These are phyloP conservation scores for Melampsora americana DNA, from an alignment of 1,284 basidiomycete genomes.

Conservation along the genomic window DNA sequence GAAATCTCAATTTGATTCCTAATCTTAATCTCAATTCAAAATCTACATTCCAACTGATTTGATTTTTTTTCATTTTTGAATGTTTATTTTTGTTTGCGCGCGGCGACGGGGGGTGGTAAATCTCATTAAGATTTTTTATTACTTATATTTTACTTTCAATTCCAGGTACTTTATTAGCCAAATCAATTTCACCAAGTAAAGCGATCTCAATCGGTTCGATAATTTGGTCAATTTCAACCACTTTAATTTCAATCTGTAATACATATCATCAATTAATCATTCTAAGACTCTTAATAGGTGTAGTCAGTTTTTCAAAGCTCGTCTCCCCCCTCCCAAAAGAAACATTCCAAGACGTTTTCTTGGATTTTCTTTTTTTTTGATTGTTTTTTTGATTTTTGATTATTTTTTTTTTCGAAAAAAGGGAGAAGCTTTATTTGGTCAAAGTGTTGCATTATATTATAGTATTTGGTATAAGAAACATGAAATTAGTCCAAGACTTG, in stretches of 20 bases:
- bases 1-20: no score
- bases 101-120: no score
- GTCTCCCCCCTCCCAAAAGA: no score
- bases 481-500: slow-evolving; percentile 65
- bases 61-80: no score
- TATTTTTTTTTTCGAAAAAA: no score
- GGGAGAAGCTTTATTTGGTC: slow-evolving; percentile 67
- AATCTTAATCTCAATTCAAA: no score
- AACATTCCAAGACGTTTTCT: no score
- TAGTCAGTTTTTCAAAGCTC: neutral
- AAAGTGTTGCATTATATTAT: slow-evolving; percentile 69
- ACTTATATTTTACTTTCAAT: neutral
- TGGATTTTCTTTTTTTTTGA: no score
- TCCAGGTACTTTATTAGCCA: neutral
- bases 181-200: neutral
- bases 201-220: neutral
- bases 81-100: no score
- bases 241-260: neutral
- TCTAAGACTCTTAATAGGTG: neutral
- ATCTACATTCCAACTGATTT: no score
- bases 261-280: neutral
- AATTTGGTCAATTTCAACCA: neutral
- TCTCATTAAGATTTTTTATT: neutral
- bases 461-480: slow-evolving; percentile 72
- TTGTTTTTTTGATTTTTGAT: neutral